phyloP scores from a whole-genome alignment of 2,329 filamentous ascomycete genomes.

The Penicillium sp. region DNA sequence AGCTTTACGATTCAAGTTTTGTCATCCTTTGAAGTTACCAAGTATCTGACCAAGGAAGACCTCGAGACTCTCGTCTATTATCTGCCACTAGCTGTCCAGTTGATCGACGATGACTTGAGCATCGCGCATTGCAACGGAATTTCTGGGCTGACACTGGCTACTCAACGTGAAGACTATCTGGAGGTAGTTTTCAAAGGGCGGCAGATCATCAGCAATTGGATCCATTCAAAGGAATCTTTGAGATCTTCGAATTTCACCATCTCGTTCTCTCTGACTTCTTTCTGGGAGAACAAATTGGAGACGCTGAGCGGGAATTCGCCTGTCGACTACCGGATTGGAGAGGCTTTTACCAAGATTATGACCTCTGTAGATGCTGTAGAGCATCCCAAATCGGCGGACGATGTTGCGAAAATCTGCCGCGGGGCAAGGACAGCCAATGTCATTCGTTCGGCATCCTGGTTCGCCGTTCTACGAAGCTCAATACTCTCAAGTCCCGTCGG shows the following conservation, averaged over 20 bases:
- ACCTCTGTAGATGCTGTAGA: slow-evolving; percentile 33
- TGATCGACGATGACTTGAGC: slow-evolving; percentile 63
- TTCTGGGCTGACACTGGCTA: slow-evolving; percentile 50
- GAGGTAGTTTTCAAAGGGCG: slow-evolving; percentile 57
- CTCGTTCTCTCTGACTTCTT: slow-evolving; percentile 27
- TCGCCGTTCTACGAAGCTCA: slow-evolving; percentile 53
- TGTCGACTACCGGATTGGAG: slow-evolving; percentile 42
- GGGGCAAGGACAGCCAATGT: slow-evolving; percentile 43
- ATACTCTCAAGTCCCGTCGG: slow-evolving; percentile 52
- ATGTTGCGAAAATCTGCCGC: slow-evolving; percentile 38
- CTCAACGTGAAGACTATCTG: slow-evolving; percentile 56
- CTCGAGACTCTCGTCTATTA: slow-evolving; percentile 51
- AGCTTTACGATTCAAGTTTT: slow-evolving; percentile 68
- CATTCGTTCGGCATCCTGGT: slow-evolving; percentile 50
- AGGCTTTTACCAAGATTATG: slow-evolving; percentile 45
- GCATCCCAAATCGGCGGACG: slow-evolving; percentile 32
- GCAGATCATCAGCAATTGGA: slow-evolving; percentile 49
- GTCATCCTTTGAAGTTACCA: slow-evolving; percentile 40
- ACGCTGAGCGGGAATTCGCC: slow-evolving; percentile 34
- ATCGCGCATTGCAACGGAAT: slow-evolving; percentile 58
- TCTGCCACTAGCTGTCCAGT: slow-evolving; percentile 56
- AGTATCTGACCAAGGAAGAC: slow-evolving; percentile 34
- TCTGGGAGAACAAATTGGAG: slow-evolving; percentile 42
- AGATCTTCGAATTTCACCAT: slow-evolving; percentile 20
- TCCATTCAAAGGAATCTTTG: slow-evolving; percentile 30